These are phyloP conservation scores for Dichotomocladium elegans DNA, from an alignment of 371 early-diverging fungal species.

Conservation along the genomic window DNA sequence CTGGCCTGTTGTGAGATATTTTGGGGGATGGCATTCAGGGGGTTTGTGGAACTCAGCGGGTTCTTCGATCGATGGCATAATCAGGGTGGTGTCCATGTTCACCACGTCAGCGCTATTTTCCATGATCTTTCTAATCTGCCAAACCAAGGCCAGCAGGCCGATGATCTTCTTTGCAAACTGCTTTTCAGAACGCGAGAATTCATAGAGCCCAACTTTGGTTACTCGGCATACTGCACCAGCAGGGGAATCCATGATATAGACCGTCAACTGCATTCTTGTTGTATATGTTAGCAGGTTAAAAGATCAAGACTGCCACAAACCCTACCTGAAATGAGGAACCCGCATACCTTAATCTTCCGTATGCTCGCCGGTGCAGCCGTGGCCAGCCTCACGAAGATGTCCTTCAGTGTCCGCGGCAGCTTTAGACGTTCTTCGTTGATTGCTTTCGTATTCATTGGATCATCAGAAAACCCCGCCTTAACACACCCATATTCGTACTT, in stretches of 20 bases:
- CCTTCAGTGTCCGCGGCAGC: background rate
- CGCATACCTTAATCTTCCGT: background rate
- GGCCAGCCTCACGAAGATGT: background rate
- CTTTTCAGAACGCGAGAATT: background rate
- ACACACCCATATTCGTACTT: background rate
- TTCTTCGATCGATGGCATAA: background rate
- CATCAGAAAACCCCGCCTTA: background rate
- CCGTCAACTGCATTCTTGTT: background rate
- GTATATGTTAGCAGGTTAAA: background rate
- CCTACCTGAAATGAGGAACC: conserved; percentile 2
- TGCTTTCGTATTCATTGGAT: background rate
- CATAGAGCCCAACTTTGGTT: background rate
- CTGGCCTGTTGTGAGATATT: too few species aligned
- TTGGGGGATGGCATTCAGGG: background rate
- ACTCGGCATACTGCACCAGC: background rate
- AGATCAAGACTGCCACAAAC: background rate
- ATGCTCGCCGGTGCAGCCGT: background rate
- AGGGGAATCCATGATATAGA: background rate
- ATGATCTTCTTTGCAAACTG: background rate
- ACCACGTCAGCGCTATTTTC: background rate
- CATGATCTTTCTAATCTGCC: background rate
- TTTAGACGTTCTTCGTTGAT: background rate
- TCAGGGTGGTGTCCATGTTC: too few species aligned
- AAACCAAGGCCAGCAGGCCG: background rate
- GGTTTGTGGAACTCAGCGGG: background rate